These are phyloP conservation scores for Saccharum spontaneum DNA, from an alignment of 176 grass and related monocot species.

Conservation along the genomic window DNA sequence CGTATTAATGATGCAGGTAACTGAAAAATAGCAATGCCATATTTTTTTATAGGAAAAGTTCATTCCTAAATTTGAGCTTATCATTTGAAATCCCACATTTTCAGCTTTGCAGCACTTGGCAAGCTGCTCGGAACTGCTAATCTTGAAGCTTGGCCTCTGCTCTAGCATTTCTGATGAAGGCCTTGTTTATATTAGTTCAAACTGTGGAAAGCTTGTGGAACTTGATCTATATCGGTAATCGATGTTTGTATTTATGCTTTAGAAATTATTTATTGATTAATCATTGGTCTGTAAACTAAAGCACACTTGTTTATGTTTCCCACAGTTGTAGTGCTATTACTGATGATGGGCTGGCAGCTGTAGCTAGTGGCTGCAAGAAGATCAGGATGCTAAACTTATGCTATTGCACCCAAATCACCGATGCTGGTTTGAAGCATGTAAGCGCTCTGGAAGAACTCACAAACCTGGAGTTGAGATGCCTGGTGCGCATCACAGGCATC, in stretches of 20 bases:
- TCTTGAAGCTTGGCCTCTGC: slow-evolving; percentile 78
- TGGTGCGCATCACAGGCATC: slow-evolving; percentile 54
- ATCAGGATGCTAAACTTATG: slow-evolving; percentile 67
- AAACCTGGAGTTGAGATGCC: slow-evolving; percentile 61
- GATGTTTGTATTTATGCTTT: neutral
- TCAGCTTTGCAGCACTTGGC: slow-evolving; percentile 65
- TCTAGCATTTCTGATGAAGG: slow-evolving; percentile 57
- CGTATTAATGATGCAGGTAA: slow-evolving; percentile 53
- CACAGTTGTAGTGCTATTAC: slow-evolving; percentile 59
- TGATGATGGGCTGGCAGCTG: slow-evolving; percentile 63
- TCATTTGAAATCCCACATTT: slow-evolving; percentile 2
- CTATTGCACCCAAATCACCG: slow-evolving; percentile 70
- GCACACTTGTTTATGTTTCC: neutral
- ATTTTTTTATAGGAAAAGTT: neutral
- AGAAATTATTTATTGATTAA: neutral
- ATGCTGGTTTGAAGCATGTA: slow-evolving; percentile 57
- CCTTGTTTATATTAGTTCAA: slow-evolving; percentile 54
- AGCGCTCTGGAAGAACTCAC: slow-evolving; percentile 55
- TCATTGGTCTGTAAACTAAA: neutral
- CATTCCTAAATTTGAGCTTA: neutral
- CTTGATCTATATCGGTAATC: slow-evolving; percentile 80
- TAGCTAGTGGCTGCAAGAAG: slow-evolving; percentile 61
- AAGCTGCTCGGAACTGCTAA: slow-evolving; percentile 53
- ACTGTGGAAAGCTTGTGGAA: slow-evolving; percentile 55
- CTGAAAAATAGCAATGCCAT: neutral